Conservation (phyloP, 2,329 filamentous ascomycete species). For the Fusarium sacchari region DNA sequence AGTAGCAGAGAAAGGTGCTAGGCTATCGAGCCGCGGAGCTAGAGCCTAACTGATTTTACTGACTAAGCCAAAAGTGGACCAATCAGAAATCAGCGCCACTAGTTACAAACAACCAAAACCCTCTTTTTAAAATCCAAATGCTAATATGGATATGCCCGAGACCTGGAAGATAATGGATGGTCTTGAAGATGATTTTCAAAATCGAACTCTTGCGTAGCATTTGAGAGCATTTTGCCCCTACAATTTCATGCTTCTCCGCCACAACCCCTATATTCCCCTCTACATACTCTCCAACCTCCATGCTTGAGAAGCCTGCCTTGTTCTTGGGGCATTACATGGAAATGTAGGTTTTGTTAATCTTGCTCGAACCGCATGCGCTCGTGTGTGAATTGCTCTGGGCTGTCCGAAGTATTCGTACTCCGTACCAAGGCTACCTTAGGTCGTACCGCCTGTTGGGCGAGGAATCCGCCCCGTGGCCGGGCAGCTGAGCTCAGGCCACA, state of each 20-base stretch:
- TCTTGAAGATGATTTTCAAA: background rate
- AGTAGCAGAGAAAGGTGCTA: slow-evolving; percentile 19
- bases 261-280: background rate
- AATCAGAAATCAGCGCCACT: slow-evolving; percentile 29
- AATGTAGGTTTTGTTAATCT: background rate
- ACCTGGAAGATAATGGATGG: background rate
- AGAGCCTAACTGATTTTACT: slow-evolving; percentile 19
- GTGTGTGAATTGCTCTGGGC: background rate
- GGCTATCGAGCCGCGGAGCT: slow-evolving; percentile 30
- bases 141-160: background rate
- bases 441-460: background rate
- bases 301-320: background rate
- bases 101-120: background rate
- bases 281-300: background rate
- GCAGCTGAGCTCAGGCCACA: background rate
- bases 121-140: background rate
- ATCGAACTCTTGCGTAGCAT: background rate
- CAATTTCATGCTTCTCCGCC: background rate
- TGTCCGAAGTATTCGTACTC: background rate
- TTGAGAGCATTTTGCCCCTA: background rate
- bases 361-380: background rate
- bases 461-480: background rate
- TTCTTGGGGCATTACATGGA: background rate
- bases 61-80: slow-evolving; percentile 30
- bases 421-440: background rate